These are phyloP conservation scores for Solanum corneliomulleri DNA, from an alignment of 257 asterid species.

Conservation along the genomic window DNA sequence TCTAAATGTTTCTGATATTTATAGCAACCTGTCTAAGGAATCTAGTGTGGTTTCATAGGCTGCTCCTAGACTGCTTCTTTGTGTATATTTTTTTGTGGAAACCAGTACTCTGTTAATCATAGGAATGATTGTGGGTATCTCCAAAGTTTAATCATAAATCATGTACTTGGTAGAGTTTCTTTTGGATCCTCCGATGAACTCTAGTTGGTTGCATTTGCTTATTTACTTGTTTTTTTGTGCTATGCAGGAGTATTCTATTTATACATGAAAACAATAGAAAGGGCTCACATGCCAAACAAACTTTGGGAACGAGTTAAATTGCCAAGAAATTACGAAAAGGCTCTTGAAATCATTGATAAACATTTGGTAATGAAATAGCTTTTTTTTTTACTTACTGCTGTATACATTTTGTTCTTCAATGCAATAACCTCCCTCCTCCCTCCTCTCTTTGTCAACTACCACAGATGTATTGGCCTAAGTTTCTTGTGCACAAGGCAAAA, in stretches of 20 bases:
- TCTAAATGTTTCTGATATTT: neutral
- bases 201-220: neutral
- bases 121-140: neutral
- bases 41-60: neutral
- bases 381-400: neutral
- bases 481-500: constrained; percentile 78
- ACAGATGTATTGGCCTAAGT: constrained; percentile 90
- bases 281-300: constrained; percentile 97
- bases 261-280: constrained; percentile 95
- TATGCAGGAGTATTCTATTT: constrained; percentile 77
- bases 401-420: neutral
- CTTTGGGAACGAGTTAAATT: constrained; percentile 94
- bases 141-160: neutral
- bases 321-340: constrained; percentile 82
- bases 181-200: neutral
- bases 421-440: neutral
- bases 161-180: neutral
- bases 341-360: constrained; percentile 88
- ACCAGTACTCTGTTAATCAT: neutral
- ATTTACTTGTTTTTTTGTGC: neutral
- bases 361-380: constrained; percentile 52
- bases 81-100: neutral
- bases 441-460: neutral
- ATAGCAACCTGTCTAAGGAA: neutral
- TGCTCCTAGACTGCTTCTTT: neutral